Percentiles rank a stretch among this genome's conserved stretches.
Evolutionary conservation across 768 basidiomycete species (phyloP).

Genomic region (Dentipellis fragilis): DNA sequence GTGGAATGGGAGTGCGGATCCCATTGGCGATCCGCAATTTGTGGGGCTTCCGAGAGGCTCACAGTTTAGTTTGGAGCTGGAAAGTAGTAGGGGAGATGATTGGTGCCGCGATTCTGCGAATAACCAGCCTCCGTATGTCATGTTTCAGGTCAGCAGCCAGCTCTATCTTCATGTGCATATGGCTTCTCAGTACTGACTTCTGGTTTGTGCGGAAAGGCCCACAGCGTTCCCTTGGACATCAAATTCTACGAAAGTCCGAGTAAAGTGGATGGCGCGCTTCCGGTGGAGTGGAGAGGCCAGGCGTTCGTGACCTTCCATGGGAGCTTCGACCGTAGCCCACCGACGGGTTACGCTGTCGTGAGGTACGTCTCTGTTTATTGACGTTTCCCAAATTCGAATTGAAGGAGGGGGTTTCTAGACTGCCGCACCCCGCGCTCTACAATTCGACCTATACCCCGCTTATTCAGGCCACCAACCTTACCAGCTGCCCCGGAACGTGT

Average conservation of each 20-base stretch:
- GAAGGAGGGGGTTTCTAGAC: background rate
- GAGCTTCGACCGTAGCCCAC: constrained; percentile 30
- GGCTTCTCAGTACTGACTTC: constrained; percentile 20
- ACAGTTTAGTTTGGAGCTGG: background rate
- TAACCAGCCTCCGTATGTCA: background rate
- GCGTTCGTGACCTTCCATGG: constrained; percentile 39
- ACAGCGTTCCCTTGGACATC: constrained; percentile 38
- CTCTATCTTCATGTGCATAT: too few relatives aligned
- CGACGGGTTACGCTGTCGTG: constrained; percentile 38
- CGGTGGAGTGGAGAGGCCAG: constrained; percentile 20
- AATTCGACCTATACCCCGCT: background rate
- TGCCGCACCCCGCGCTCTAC: background rate
- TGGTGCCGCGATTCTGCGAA: background rate
- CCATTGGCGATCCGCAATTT: constrained; percentile 29
- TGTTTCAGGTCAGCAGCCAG: background rate
- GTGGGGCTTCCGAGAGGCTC: background rate
- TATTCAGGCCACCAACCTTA: background rate
- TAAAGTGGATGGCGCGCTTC: constrained; percentile 16
- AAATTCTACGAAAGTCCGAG: constrained; percentile 25
- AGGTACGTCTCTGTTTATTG: constrained; percentile 26
- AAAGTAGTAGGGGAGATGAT: background rate
- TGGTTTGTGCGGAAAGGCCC: constrained; percentile 32
- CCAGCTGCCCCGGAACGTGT: background rate
- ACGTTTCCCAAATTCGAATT: too few relatives aligned
- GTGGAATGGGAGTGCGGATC: constrained; percentile 34